Percentiles rank a stretch among this genome's conserved stretches.
Conservation (phyloP, 2,329 filamentous ascomycete species). For the Lasiodiplodia hormozganensis region DNA sequence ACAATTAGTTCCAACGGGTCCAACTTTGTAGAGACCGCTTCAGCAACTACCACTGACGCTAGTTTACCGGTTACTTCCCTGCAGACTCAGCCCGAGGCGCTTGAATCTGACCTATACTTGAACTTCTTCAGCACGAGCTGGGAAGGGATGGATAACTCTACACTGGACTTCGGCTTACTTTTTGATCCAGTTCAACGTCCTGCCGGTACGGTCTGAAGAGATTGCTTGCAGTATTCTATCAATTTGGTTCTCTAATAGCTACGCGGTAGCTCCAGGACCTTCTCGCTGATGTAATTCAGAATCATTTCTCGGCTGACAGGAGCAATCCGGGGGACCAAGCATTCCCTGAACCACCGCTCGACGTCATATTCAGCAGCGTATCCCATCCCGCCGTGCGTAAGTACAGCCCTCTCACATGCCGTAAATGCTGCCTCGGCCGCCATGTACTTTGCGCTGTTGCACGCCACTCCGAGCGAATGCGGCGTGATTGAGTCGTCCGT, state of each 20-base stretch:
- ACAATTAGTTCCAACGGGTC: no score
- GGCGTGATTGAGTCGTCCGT: constrained; percentile 48
- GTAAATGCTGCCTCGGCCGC: constrained; percentile 68
- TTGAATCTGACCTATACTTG: constrained; percentile 3
- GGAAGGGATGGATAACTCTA: neutral
- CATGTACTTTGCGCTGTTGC: constrained; percentile 65
- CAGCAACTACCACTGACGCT: neutral
- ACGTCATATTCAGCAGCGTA: constrained; percentile 70
- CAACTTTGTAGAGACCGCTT: no score
- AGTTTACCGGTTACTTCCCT: neutral
- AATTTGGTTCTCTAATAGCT: constrained; percentile 63
- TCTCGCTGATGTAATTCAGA: constrained; percentile 74
- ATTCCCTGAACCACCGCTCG: constrained; percentile 65
- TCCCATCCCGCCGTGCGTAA: constrained; percentile 68
- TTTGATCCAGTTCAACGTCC: neutral
- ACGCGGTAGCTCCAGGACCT: constrained; percentile 69
- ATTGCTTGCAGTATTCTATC: neutral
- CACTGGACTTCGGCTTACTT: neutral
- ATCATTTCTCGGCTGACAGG: constrained; percentile 75
- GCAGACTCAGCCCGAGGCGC: neutral
- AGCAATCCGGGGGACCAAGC: constrained; percentile 65
- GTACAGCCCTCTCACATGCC: constrained; percentile 63
- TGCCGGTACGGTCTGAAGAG: neutral
- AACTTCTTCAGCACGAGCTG: neutral
- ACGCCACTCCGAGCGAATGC: constrained; percentile 60